Percentiles rank a stretch among this genome's conserved stretches.
Evolutionary conservation across 1,284 basidiomycete species (phyloP).

Genomic region (Pholiota adiposa): DNA sequence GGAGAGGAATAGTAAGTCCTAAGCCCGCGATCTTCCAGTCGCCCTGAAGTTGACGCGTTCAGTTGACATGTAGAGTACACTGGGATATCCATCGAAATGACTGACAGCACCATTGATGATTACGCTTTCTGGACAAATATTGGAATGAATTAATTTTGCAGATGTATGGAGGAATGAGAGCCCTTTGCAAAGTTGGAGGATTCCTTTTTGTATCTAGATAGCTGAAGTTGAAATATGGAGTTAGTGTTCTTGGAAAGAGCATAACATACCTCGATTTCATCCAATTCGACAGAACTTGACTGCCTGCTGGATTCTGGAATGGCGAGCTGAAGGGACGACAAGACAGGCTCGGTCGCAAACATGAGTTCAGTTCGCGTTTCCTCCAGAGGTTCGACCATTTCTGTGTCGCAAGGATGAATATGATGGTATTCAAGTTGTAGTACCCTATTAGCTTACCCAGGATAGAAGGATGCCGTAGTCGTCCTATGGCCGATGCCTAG

Average conservation of each 20-base stretch:
- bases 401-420: conserved; percentile 38
- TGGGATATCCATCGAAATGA: conserved; percentile 21
- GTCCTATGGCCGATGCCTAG: conserved; percentile 85
- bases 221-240: conserved; percentile 1
- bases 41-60: conserved; percentile 58
- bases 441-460: conserved; percentile 58
- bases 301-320: conserved; percentile 66
- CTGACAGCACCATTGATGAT: conserved; percentile 87
- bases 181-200: conserved; percentile 92
- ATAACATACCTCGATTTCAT: conserved; percentile 84
- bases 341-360: conserved; percentile 91
- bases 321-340: conserved; percentile 78
- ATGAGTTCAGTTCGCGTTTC: conserved; percentile 88
- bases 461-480: conserved; percentile 92
- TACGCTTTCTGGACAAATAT: conserved; percentile 85
- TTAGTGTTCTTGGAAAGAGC: not conserved
- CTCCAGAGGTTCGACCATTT: conserved; percentile 98
- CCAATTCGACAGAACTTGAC: conserved; percentile 69
- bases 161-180: conserved; percentile 92
- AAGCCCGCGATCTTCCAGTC: conserved; percentile 98
- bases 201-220: conserved; percentile 91
- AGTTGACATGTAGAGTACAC: not conserved
- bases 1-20: conserved; percentile 83
- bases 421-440: not conserved
- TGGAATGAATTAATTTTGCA: conserved; percentile 91